Base-by-base conservation (phyloP, 768 basidiomycete genomes). In the Chiua virens region DNA sequence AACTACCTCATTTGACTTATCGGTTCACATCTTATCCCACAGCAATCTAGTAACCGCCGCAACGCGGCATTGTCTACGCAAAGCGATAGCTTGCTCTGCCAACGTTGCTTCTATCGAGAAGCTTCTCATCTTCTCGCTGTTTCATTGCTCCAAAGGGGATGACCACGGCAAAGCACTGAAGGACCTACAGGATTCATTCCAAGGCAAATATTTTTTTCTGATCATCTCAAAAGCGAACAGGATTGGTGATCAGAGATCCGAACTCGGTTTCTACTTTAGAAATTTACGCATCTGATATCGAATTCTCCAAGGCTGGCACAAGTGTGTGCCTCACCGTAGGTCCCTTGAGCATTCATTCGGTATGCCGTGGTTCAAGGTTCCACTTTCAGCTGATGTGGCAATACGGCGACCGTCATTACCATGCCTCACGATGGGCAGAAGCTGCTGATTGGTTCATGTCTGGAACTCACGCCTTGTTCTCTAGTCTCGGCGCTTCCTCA, bases 401-500 rank as follows among this genome's bases (percentile, higher is more conserved):
- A 73, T 87, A 85, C 69, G 92, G 88, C 42, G 85, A 89, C 71
- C 85, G 86, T 50, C 82, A 86, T 62, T 89, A 86, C 68, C 79
- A 80, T 57, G 77, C 80, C 35, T 89, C 86, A 71, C 81, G 79
- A 57, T 92, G 85, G 83, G 55, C 74, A 35, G 78, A 84, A 57
- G 91, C 92, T 23, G 89, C 87, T 36, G 86, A 88, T 60, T 93
- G 91, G 91, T 93, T 81, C 67, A 69, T 86, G 44, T 78, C 80
- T 46, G 87, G 87, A 45, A 85, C 81, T 42, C 86, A 90, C 69
- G 58, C 75, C 54, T 71, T 84, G 18, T 92, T 92, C 70, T 75
- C 72, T 54, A 65, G 66, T 40, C 75, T 79, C 47, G 76, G 79
- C 52, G 73, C 78, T 49, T 71, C 75, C 39, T 80, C 77, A 53